A percentile compares a stretch with the other conserved stretches of the same genome.
These are phyloP conservation scores for Dioscorea cayenensis DNA, from an alignment of 116 monocot species.

Conservation along the genomic window DNA sequence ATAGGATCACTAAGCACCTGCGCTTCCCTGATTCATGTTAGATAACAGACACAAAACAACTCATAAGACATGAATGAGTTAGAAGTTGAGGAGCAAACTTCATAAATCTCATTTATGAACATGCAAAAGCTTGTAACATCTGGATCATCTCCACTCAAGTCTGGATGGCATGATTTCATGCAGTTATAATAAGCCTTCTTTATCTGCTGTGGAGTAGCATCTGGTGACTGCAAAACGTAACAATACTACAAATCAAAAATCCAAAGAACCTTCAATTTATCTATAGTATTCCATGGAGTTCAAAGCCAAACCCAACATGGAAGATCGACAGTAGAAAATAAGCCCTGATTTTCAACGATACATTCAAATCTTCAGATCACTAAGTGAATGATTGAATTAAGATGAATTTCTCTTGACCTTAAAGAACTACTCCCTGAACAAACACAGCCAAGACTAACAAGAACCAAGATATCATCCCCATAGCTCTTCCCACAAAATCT, in stretches of 20 bases:
- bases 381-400: too few relatives aligned
- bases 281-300: too few relatives aligned
- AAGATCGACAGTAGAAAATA: too few relatives aligned
- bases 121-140: constrained; percentile 91
- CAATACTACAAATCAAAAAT: background rate
- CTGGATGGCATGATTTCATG: constrained; percentile 96
- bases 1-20: constrained; percentile 99
- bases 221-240: constrained; percentile 55
- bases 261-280: too few relatives aligned
- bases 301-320: too few relatives aligned
- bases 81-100: constrained; percentile 26
- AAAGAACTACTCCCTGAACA: too few relatives aligned
- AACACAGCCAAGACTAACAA: too few relatives aligned
- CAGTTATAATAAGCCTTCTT: constrained; percentile 92
- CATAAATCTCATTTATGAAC: constrained; percentile 96
- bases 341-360: too few relatives aligned
- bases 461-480: too few relatives aligned
- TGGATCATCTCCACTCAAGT: constrained; percentile 73
- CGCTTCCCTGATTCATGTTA: constrained; percentile 30
- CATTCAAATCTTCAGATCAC: too few relatives aligned
- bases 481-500: background rate
- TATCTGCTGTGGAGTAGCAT: constrained; percentile 86
- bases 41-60: background rate
- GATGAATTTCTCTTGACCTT: too few relatives aligned
- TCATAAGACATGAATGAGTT: background rate